Percentiles rank a stretch among this genome's conserved stretches.
Conservation (phyloP, 2,329 filamentous ascomycete genomes). For the Simplicillium aogashimaense region DNA sequence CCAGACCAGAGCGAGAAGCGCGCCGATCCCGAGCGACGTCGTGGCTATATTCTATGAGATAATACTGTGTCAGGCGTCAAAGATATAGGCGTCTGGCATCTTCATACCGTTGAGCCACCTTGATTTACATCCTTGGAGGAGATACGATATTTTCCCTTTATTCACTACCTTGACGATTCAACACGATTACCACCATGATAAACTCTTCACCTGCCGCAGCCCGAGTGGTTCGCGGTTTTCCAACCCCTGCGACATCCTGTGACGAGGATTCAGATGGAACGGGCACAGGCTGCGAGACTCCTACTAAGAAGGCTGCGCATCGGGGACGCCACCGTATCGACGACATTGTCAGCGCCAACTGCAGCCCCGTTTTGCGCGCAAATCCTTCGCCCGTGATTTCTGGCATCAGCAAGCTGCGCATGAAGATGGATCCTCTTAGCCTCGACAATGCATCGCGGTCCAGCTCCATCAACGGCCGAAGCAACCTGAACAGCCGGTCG, state of each 20-base stretch:
- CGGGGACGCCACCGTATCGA: constrained; percentile 34
- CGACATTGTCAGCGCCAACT: constrained; percentile 53
- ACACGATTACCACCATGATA: constrained; percentile 28
- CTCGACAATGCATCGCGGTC: constrained; percentile 47
- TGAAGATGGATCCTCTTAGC: constrained; percentile 70
- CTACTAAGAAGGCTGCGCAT: constrained; percentile 22
- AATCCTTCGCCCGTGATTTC: constrained; percentile 45
- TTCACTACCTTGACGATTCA: neutral
- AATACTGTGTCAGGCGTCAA: too few species aligned
- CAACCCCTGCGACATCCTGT: constrained; percentile 42
- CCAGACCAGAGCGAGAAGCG: constrained; percentile 41
- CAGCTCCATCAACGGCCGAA: constrained; percentile 44
- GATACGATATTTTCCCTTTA: neutral
- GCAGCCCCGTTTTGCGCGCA: constrained; percentile 49
- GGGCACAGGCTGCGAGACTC: constrained; percentile 20
- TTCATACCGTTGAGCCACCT: neutral
- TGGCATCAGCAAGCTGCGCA: constrained; percentile 74
- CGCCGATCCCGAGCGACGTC: constrained; percentile 49
- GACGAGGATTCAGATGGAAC: constrained; percentile 48
- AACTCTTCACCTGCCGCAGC: constrained; percentile 36
- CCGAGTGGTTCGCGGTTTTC: constrained; percentile 47
- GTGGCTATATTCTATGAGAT: constrained; percentile 28
- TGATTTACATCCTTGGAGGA: neutral
- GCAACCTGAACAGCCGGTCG: constrained; percentile 43
- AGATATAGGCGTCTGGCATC: too few species aligned